phyloP scores from a whole-genome alignment of 1,284 basidiomycete species.

The Microbotryum lychnidis-dioicae region DNA sequence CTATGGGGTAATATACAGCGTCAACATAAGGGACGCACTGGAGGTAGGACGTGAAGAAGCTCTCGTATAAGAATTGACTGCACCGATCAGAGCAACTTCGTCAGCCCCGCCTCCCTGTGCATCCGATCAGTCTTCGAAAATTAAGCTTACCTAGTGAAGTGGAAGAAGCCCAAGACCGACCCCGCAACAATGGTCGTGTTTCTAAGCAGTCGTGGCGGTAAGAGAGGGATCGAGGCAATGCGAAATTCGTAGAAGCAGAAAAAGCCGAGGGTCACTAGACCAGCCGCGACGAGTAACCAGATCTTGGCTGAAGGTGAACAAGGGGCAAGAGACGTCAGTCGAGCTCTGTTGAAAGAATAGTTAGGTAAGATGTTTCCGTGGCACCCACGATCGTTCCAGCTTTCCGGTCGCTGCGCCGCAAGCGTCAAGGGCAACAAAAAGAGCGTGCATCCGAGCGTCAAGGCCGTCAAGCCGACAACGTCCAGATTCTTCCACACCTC shows the following conservation, averaged over 20 bases:
- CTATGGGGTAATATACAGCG: background rate
- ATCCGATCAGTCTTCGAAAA: slow-evolving; percentile 21
- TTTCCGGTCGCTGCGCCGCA: slow-evolving; percentile 26
- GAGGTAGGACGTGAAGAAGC: slow-evolving; percentile 35
- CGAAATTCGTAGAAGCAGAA: slow-evolving; percentile 33
- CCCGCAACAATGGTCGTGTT: slow-evolving; percentile 34
- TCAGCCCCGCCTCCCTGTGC: slow-evolving; percentile 7
- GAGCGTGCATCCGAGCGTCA: slow-evolving; percentile 32
- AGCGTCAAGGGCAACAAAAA: slow-evolving; percentile 34
- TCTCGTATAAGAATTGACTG: slow-evolving; percentile 32
- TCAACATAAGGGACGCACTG: slow-evolving; percentile 18
- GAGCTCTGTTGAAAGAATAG: background rate
- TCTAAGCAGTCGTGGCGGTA: slow-evolving; percentile 32
- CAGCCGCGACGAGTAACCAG: slow-evolving; percentile 25
- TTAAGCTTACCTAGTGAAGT: slow-evolving; percentile 20
- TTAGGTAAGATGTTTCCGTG: background rate
- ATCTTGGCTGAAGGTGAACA: slow-evolving; percentile 11
- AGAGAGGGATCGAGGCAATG: slow-evolving; percentile 30
- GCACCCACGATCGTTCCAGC: slow-evolving; percentile 32
- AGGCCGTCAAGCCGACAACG: slow-evolving; percentile 30
- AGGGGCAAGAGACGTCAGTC: background rate
- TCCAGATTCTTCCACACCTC: slow-evolving; percentile 33
- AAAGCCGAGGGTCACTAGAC: slow-evolving; percentile 28
- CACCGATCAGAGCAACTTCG: background rate
- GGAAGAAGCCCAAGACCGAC: slow-evolving; percentile 34